These are phyloP conservation scores for Chlorociboria aeruginascens DNA, from an alignment of 495 filamentous ascomycete species.

Conservation along the genomic window DNA sequence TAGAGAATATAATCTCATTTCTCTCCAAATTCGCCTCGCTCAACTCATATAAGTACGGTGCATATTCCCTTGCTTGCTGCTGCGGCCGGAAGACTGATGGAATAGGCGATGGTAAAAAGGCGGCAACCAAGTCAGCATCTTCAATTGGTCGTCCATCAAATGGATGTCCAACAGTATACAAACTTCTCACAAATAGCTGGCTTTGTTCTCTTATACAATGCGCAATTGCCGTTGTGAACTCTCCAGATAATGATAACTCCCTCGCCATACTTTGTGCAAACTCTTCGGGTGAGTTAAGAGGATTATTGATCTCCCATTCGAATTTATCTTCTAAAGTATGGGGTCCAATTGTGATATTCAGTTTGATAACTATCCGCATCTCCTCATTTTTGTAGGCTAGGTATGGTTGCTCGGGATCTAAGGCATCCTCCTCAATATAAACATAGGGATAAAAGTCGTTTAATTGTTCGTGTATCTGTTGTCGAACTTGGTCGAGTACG, in stretches of 20 bases:
- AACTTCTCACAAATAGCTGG: slow-evolving; percentile 83
- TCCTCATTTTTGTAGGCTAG: slow-evolving; percentile 95
- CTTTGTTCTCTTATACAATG: slow-evolving; percentile 93
- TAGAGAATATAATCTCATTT: slow-evolving; percentile 81
- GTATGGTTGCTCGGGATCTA: slow-evolving; percentile 86
- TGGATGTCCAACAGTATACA: slow-evolving; percentile 86
- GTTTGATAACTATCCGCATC: slow-evolving; percentile 88
- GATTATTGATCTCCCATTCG: slow-evolving; percentile 97
- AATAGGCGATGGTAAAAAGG: slow-evolving; percentile 79
- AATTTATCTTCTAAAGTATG: slow-evolving; percentile 95
- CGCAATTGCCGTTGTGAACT: slow-evolving; percentile 95
- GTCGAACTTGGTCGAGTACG: slow-evolving; percentile 63
- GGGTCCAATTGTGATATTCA: slow-evolving; percentile 95
- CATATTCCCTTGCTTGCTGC: slow-evolving; percentile 84
- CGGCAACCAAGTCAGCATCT: slow-evolving; percentile 72
- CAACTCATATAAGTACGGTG: slow-evolving; percentile 85
- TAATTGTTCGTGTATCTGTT: slow-evolving; percentile 80
- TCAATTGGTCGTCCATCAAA: slow-evolving; percentile 92
- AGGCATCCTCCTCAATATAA: slow-evolving; percentile 76
- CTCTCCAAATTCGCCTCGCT: slow-evolving; percentile 83
- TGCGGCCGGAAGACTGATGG: slow-evolving; percentile 74
- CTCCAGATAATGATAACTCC: slow-evolving; percentile 85
- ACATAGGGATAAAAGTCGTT: slow-evolving; percentile 86
- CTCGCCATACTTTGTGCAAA: slow-evolving; percentile 82
- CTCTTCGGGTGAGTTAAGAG: slow-evolving; percentile 82